A percentile compares a stretch with the other conserved stretches of the same genome.
phyloP scores from a whole-genome alignment of 805 yeast species.

The Ogataea nonfermentans region DNA sequence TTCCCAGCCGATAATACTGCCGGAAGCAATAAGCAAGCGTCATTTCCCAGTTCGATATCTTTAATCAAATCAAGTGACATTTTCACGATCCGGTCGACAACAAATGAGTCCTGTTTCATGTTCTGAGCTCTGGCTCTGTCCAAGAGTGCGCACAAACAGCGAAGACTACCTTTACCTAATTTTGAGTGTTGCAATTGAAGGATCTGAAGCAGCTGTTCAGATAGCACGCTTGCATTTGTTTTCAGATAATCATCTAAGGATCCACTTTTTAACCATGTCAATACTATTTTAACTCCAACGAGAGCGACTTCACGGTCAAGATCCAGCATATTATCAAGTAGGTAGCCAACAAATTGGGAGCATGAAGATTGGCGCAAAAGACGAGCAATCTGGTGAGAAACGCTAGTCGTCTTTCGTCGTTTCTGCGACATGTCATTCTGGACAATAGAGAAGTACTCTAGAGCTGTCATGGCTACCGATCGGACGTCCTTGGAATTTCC shows the following conservation, averaged over 20 bases:
- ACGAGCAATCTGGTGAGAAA: slow-evolving; percentile 1
- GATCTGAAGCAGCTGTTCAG: not conserved
- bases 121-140: not conserved
- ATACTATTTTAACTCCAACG: not conserved
- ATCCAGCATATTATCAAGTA: not conserved
- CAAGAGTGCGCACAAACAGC: slow-evolving; percentile 1
- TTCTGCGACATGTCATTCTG: not conserved
- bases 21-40: slow-evolving; percentile 36
- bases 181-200: slow-evolving; percentile 1
- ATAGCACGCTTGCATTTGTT: not conserved
- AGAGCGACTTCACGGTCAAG: slow-evolving; percentile 2
- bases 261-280: not conserved
- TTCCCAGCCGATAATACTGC: slow-evolving; percentile 8
- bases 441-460: slow-evolving; percentile 1
- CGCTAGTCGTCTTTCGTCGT: not conserved
- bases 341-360: not conserved
- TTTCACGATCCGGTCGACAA: slow-evolving; percentile 25
- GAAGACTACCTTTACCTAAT: not conserved
- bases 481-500: not conserved
- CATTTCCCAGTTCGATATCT: slow-evolving; percentile 23
- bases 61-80: slow-evolving; percentile 39
- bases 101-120: not conserved
- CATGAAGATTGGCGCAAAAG: slow-evolving; percentile 2
- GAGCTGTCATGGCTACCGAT: slow-evolving; percentile 1
- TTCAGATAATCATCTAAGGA: not conserved